Evolutionary conservation across 257 asterid species (phyloP), one percentile per base, ranked within the genome.

Genomic region (Prunella vulgaris): DNA sequence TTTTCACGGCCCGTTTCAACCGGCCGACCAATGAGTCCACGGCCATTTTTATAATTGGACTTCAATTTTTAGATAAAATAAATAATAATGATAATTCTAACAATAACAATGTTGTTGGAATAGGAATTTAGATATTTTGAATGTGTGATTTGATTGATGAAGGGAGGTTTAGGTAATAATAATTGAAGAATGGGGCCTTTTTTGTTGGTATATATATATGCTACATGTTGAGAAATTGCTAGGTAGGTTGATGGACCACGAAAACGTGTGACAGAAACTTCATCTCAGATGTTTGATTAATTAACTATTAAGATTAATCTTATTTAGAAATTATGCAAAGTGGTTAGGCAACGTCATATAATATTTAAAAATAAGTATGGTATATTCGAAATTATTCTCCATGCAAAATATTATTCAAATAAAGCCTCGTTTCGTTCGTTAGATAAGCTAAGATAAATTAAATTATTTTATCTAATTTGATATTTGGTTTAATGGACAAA

Each of bases 1-100:
- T 93, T 68, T 79, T 93, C 79, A 93, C 96, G 2, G 95, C 95
- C 70, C 80, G 83, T 65, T 74, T 88, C 6, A 93, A 79, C 62
- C 89, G 81, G 59, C 84, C 87, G 12, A 93, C 35, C 83, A 85
- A 58, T 3, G 78, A 18, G 7, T 60, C 85, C 9, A 3, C 54
- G 6, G 64, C 81, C 96, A 88, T 92, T 24, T 28, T 27, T 27
- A n/a, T n/a, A 40, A 53, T 52, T 17, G 59, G 53, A 14, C 20
- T 14, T 10, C 15, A 8, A 10, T 38, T 0, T 9, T 38, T 10
- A 1, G 1, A 33, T n/a, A n/a, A 33, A 33, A 33, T 33, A 33
- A 33, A 7, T 37, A 10, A 37, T 37, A 37, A 37, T 37, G 9
- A 62, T 21, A 48, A n/a, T n/a, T n/a, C n/a, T n/a, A n/a, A 40